These are phyloP conservation scores for Hyphopichia homilentoma DNA, from an alignment of 805 yeast genomes.

Conservation along the genomic window DNA sequence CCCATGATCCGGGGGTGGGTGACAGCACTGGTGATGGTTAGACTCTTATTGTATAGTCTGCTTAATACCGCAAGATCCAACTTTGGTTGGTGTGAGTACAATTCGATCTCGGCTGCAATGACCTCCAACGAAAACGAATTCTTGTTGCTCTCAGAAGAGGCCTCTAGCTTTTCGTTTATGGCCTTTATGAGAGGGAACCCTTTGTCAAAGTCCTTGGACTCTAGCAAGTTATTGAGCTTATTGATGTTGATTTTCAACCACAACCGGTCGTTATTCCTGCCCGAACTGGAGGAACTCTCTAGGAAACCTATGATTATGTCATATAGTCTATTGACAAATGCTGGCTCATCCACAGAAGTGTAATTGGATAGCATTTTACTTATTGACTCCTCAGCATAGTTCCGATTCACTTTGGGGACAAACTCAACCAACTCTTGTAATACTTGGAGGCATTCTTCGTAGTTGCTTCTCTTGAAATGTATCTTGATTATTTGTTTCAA, in stretches of 20 bases:
- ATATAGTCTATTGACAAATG: constrained; percentile 28
- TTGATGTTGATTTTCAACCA: constrained; percentile 48
- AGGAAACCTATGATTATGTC: constrained; percentile 27
- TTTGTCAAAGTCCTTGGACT: constrained; percentile 23
- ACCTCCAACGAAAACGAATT: constrained; percentile 56
- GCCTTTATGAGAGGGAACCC: constrained; percentile 31
- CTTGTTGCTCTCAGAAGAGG: constrained; percentile 41
- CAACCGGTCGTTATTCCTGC: constrained; percentile 32
- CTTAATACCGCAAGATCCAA: constrained; percentile 35
- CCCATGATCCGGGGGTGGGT: constrained; percentile 77
- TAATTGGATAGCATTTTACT: constrained; percentile 32
- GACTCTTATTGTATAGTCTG: constrained; percentile 44
- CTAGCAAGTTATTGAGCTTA: constrained; percentile 35
- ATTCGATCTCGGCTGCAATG: constrained; percentile 62
- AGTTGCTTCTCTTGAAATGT: constrained; percentile 18
- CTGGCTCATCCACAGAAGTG: constrained; percentile 21
- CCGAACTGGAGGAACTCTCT: constrained; percentile 13
- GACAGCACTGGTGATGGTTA: constrained; percentile 51
- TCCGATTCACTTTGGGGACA: constrained; percentile 25
- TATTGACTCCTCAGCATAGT: constrained; percentile 37
- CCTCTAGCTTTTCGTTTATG: constrained; percentile 35
- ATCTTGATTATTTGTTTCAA: constrained; percentile 41
- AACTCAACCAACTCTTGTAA: constrained; percentile 20
- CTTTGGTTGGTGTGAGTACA: constrained; percentile 38
- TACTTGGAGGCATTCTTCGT: constrained; percentile 17